A percentile compares a stretch with the other conserved stretches of the same genome.
phyloP scores from a whole-genome alignment of 345 rosid species.

The Rhodomyrtus tomentosa region DNA sequence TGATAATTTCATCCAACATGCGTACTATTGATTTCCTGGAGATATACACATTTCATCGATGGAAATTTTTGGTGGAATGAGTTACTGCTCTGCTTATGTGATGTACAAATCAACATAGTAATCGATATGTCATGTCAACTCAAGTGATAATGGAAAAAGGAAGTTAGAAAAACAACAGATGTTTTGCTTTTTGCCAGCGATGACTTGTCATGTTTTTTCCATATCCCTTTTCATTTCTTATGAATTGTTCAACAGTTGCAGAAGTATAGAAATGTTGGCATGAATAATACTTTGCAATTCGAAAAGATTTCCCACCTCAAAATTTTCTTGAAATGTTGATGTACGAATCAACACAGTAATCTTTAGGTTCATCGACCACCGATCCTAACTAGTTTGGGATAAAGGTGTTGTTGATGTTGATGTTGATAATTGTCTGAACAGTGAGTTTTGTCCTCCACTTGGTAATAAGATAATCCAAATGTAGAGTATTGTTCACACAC shows the following conservation, averaged over 20 bases:
- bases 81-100: not conserved
- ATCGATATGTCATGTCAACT: not conserved
- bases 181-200: not conserved
- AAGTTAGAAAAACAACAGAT: not conserved
- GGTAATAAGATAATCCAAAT: not conserved
- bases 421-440: not conserved
- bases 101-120: not conserved
- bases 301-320: not conserved
- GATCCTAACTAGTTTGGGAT: no score
- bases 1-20: not conserved
- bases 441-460: not conserved
- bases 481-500: not conserved
- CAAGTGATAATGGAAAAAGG: not conserved
- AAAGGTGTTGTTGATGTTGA: no score
- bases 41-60: not conserved
- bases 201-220: not conserved
- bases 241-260: not conserved
- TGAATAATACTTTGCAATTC: not conserved
- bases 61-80: not conserved
- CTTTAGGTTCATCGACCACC: no score
- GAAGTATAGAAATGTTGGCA: not conserved
- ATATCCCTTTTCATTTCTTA: not conserved
- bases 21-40: not conserved
- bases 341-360: no score
- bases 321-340: no score